Conservation (phyloP, 495 filamentous ascomycete species). For the Polyplosphaeria fusca region DNA sequence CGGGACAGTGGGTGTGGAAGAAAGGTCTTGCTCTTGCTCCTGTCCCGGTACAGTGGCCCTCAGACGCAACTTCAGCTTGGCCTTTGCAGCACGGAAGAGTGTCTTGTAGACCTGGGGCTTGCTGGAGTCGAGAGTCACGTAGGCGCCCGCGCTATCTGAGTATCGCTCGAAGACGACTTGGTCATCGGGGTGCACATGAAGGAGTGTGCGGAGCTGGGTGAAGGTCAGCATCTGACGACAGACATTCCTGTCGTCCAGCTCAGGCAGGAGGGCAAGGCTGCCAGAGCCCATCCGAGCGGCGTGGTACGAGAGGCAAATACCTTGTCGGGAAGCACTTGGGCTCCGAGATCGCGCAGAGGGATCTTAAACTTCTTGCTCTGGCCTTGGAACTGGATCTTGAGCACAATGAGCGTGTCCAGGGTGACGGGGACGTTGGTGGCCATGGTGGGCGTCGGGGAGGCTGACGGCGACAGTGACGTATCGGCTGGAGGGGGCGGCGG, state of each 20-base stretch:
- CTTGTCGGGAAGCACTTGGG: conserved; percentile 74
- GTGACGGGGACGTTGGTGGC: conserved; percentile 52
- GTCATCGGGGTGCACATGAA: conserved; percentile 65
- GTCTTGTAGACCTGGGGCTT: conserved; percentile 91
- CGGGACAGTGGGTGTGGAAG: not conserved
- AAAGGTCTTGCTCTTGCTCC: conserved; percentile 13
- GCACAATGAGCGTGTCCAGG: conserved; percentile 73
- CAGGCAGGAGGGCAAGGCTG: too few species aligned
- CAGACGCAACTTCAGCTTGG: conserved; percentile 94
- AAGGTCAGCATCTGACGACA: too few species aligned
- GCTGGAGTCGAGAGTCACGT: conserved; percentile 70
- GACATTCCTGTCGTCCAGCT: too few species aligned
- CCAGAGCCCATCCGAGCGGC: conserved; percentile 4
- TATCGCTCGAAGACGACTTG: conserved; percentile 84
- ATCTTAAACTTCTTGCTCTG: conserved; percentile 81
- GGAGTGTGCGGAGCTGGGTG: conserved; percentile 71
- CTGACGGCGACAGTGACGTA: conserved; percentile 27
- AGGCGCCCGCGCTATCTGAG: conserved; percentile 85
- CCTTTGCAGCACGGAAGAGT: conserved; percentile 93
- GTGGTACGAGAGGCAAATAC: conserved; percentile 58
- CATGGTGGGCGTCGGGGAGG: conserved; percentile 42
- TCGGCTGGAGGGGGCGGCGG: not conserved
- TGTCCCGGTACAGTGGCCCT: conserved; percentile 56
- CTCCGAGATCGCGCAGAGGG: conserved; percentile 77
- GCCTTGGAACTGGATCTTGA: conserved; percentile 78